Percentiles rank a stretch among this genome's conserved stretches.
phyloP scores from a whole-genome alignment of 108 stramenopile species.

The Skeletonema potamos region DNA sequence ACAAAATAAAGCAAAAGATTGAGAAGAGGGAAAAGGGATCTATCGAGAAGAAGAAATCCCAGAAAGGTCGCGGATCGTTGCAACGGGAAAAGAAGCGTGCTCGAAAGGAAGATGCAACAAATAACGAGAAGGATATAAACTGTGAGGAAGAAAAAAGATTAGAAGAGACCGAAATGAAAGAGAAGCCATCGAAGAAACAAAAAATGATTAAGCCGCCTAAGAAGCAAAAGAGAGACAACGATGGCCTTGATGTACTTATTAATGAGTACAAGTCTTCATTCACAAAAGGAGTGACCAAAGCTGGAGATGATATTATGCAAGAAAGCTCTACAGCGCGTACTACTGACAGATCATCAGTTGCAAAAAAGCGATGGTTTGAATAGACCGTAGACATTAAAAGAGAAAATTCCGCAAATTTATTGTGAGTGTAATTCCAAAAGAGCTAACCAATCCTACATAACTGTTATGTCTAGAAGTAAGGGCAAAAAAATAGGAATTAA shows the following conservation, averaged over 20 bases:
- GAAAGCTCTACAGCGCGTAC: background rate
- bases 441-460: no score
- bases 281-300: conserved; percentile 4
- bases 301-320: conserved; percentile 4
- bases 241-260: conserved; percentile 67
- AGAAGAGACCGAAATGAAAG: conserved; percentile 23
- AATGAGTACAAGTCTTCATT: conserved; percentile 57
- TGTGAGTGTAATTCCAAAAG: no score
- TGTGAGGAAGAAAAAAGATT: conserved; percentile 1
- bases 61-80: conserved; percentile 63
- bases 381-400: conserved; percentile 1
- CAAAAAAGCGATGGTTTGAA: conserved; percentile 67
- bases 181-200: conserved; percentile 15
- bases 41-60: conserved; percentile 41
- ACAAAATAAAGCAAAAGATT: conserved; percentile 69
- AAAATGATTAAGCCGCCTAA: conserved; percentile 33
- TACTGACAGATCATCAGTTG: conserved; percentile 13
- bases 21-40: conserved; percentile 44
- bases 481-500: no score
- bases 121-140: conserved; percentile 14
- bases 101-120: conserved; percentile 26
- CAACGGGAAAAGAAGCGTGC: conserved; percentile 81
- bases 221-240: conserved; percentile 60
- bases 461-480: no score
- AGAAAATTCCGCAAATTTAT: no score